Base-by-base conservation (phyloP, 208 protist genomes). In the Trypanosoma boissoni region DNA sequence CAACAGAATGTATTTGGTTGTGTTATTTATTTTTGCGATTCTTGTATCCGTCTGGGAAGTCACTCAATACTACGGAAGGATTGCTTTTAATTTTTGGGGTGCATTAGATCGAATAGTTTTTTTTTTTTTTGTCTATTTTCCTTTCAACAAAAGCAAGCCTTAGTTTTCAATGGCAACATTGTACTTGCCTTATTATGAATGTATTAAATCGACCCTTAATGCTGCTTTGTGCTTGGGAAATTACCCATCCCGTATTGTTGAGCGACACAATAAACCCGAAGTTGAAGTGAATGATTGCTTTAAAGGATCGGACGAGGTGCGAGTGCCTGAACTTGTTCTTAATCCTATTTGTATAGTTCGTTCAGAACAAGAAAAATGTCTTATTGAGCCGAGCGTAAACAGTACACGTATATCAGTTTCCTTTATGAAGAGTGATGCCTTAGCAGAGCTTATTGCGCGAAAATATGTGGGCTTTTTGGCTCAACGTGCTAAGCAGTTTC, bases 181-280 rank as follows among this genome's bases (percentile, higher is more conserved):
- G 41, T 68, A 67, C 44, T 45, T 81, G 34, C 95, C 97, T 26
- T 99, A 99, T 70, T 84, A 97, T 20, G 75, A 94, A 34, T 93
- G 85, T 55, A 94, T 99, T 37, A 77, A 78, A 37, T 43, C 58
- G 1, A 98, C 98, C 1, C 76, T 99, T 21, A 78, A 94, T 43
- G 95, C 96, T 0, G 97, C 97, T 12, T 68, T 99, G 39, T 99
- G 97, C 78, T 65, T 99, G 3, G 64, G 78, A 31, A 97, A 98
- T 65, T 99, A 98, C 68, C 76, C 89, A 7, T 98, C 94, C n/a
- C 95, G 98, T 50, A 61, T 87, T 10, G 89, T 99, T 10, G 98
- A 99, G 74, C 77, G 98, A 36, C 96, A 99, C 63, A 99, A 99
- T 77, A 98, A 98, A 58, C 98, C 98, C 2, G 98, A 99, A 70